These are phyloP conservation scores for Hydnomerulius pinastri DNA, from an alignment of 768 basidiomycete genomes.

Conservation along the genomic window DNA sequence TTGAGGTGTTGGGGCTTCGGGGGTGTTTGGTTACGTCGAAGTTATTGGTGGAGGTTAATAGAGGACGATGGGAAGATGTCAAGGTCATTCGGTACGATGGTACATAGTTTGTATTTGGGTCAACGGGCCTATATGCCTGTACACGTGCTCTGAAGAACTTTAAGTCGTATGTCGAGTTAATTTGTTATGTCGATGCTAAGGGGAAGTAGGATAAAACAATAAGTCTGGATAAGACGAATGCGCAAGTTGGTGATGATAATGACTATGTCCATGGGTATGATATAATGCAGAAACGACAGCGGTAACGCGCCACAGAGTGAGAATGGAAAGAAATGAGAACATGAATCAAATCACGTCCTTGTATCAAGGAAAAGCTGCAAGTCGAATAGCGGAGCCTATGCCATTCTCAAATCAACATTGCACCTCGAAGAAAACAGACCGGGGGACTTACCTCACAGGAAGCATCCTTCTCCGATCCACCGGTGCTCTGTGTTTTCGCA, in stretches of 20 bases:
- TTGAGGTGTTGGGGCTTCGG: slow-evolving; percentile 59
- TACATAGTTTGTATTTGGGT: too few species aligned
- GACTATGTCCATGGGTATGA: slow-evolving; percentile 5
- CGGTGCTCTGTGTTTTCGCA: slow-evolving; percentile 19
- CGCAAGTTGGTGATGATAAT: slow-evolving; percentile 19
- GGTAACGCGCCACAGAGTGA: not conserved
- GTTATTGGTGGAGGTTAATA: slow-evolving; percentile 51
- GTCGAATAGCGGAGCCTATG: slow-evolving; percentile 56
- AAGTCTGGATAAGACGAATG: slow-evolving; percentile 16
- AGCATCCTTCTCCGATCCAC: slow-evolving; percentile 34
- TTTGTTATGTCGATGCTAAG: too few species aligned
- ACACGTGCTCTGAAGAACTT: too few species aligned
- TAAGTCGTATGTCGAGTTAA: too few species aligned
- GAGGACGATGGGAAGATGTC: slow-evolving; percentile 68
- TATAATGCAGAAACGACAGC: not conserved
- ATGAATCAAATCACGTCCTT: slow-evolving; percentile 44
- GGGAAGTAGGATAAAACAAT: not conserved
- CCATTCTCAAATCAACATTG: not conserved
- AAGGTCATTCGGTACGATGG: slow-evolving; percentile 41
- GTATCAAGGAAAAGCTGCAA: slow-evolving; percentile 52
- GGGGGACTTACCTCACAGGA: slow-evolving; percentile 37
- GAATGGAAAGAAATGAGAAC: not conserved
- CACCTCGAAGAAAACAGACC: not conserved
- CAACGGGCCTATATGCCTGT: too few species aligned
- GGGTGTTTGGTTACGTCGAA: slow-evolving; percentile 48